Evolutionary conservation across 164 flowering plant species (phyloP), one percentile per base, ranked within the genome.

Genomic region (Tetrastigma voinierianum): DNA sequence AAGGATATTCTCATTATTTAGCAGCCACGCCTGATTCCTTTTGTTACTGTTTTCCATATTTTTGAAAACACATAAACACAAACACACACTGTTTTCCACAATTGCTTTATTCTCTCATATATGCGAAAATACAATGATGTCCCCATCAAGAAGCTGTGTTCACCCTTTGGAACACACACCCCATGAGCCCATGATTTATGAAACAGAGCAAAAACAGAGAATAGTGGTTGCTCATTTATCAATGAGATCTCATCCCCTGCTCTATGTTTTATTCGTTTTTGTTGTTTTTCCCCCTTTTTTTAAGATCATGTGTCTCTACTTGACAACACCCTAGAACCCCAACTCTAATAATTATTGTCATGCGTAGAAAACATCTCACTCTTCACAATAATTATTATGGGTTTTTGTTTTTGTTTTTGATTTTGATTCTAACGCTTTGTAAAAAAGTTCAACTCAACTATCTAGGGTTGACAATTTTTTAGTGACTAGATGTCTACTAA

Each of bases 11-110:
- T 79, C 80, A 77, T 80, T 59, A 73, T 77, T 55, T 69, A 62
- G 5, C 69, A 61, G 74, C 75, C 83, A 80, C 81, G 80, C 83
- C 76, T 77, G 73, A 77, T 80, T 72, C 67, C 67, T 58, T 62
- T 67, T 67, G 46, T 51, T 53, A 57, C 51, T 52, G 19, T 4
- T 13, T 67, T 65, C 58, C 43, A n/a, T 51, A 40, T 45, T 43
- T 32, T 51, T 51, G 1, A 43, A 23, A 46, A 12, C 21, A 20
- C 9, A 43, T n/a, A n/a, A n/a, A n/a, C n/a, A n/a, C n/a, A n/a
- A n/a, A n/a, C n/a, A 24, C 32, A 32, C 40, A 32, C 40, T 32
- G 40, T 32, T 74, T 57, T 66, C 44, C 17, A 56, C 61, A 61
- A 54, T 66, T 53, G 51, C 59, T 23, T 10, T 18, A 51, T 25